Conservation (phyloP, 78 protist species). For the slime mould (Dictyostelium discoideum) region DNA sequence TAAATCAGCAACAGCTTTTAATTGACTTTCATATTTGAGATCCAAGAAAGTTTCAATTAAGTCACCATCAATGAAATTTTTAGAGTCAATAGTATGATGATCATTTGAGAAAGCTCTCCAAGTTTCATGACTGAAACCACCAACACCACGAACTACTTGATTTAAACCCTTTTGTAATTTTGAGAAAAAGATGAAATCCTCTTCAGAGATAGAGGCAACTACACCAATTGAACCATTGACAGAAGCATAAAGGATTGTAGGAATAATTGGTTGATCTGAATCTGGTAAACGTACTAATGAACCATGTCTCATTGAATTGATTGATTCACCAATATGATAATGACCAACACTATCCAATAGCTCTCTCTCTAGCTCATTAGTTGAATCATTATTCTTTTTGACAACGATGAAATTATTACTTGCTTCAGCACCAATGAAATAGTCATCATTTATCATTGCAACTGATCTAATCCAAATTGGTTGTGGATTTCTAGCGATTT, state of each 20-base stretch:
- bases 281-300: constrained; percentile 24
- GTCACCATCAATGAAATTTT: constrained; percentile 94
- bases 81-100: constrained; percentile 29
- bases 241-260: constrained; percentile 82
- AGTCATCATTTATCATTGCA: constrained; percentile 89
- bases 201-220: constrained; percentile 71
- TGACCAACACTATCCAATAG: constrained; percentile 85
- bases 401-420: constrained; percentile 69
- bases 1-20: constrained; percentile 41
- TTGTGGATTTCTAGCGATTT: constrained; percentile 76
- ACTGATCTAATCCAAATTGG: constrained; percentile 87
- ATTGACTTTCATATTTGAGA: constrained; percentile 49
- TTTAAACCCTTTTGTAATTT: constrained; percentile 54
- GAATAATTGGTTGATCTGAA: constrained; percentile 49
- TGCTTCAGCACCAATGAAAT: constrained; percentile 90
- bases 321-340: constrained; percentile 90
- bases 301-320: constrained; percentile 86
- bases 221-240: constrained; percentile 93
- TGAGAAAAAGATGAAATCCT: constrained; percentile 62
- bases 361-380: constrained; percentile 87
- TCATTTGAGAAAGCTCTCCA: constrained; percentile 90
- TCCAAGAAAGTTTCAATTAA: constrained; percentile 89
- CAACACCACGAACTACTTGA: constrained; percentile 84
- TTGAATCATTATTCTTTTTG: constrained; percentile 77
- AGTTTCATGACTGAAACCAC: constrained; percentile 83